Base-by-base conservation (phyloP, 371 early-diverging fungal genomes). In the Mortierella sp. region DNA sequence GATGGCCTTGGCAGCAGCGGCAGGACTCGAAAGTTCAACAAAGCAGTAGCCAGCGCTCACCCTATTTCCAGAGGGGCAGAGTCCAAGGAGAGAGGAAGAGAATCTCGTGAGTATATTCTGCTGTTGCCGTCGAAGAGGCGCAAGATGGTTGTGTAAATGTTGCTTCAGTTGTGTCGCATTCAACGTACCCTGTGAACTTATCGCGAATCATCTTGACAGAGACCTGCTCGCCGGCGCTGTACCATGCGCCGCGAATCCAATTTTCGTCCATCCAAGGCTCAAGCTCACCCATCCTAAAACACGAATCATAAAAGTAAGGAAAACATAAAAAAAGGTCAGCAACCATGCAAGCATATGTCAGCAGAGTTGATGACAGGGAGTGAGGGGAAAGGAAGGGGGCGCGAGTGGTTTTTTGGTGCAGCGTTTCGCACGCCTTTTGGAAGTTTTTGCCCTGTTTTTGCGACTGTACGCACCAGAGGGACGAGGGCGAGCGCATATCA, bases 131-230 rank as follows among this genome's bases (percentile, higher is more conserved):
- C 40, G 24, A 67, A 54, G 57, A 24, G 10, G 24, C 34, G 37
- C n/a, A 24, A 40, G 24, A 69, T n/a, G 69, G n/a, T 5, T 50
- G 8, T n/a, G 54, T 6, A n/a, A 21, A 40, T 6, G 43, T n/a
- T n/a, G n/a, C 54, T 24, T 5, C 24, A n/a, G 50, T n/a, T n/a
- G n/a, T 50, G 16, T 54, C n/a, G 54, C 54, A 54, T 54, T 54
- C 54, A 57, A 3, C 54, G 77, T 90, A 91, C 95, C 92, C 93
- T 37, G 95, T 91, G 71, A 89, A 89, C 81, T 95, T 94, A 88
- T 98, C 96, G 57, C 95, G 91, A 89, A 98, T 96, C 88, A 96
- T 91, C 88, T 98, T 98, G 71, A 97, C 96, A 14, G 92, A 83
- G 16, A 96, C 96, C 34, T 86, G 75, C 75, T 95, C 95, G 43